Base-by-base conservation (phyloP, 1,139 yeast genomes). In the Hyphopichia wangnamkhiaoensis region DNA sequence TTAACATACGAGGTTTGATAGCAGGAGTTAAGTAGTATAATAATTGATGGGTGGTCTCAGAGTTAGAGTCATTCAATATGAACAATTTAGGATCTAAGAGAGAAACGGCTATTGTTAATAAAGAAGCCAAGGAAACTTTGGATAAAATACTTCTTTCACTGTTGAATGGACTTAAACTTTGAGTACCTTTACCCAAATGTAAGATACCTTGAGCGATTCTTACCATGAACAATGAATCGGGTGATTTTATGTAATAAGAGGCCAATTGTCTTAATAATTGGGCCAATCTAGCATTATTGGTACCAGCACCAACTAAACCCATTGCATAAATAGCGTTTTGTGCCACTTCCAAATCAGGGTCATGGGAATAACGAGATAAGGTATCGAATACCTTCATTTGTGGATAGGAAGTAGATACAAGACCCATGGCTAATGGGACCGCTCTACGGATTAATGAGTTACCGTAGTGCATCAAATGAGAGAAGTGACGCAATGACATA, bases 291-390 rank as follows among this genome's bases (percentile, higher is more conserved):
- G 99, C 98, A 61, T 94, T 94, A 66, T 93, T 91, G 29, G 98
- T 94, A 67, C 99, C 99, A 21, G 97, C 94, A 58, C 98, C 98
- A 50, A 93, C 96, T 48, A 94, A 69, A 42, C 99, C 98, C 98
- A 94, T 91, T 33, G 96, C 83, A 58, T 88, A 91, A 46, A 93
- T 91, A 21, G 98, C 91, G 59, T 91, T 94, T 61, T 85, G 85
- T 4, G 98, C 96, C 42, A 94, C 97, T 58, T 89, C 96, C 53
- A 88, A 71, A 63, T 93, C 98, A 42, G 90, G 84, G 58, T 94
- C 98, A 64, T 94, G 99, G 3, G 98, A 89, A 66, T 88, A 90
- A 62, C 98, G 81, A 3, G 98, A 90, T 48, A 94, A 76, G 0
- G 98, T 91, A 63, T 94, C 99, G 59, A 90, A 93, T 12, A 93